phyloP scores from a whole-genome alignment of 495 filamentous ascomycete species.

The Jackrogersella multiformis region DNA sequence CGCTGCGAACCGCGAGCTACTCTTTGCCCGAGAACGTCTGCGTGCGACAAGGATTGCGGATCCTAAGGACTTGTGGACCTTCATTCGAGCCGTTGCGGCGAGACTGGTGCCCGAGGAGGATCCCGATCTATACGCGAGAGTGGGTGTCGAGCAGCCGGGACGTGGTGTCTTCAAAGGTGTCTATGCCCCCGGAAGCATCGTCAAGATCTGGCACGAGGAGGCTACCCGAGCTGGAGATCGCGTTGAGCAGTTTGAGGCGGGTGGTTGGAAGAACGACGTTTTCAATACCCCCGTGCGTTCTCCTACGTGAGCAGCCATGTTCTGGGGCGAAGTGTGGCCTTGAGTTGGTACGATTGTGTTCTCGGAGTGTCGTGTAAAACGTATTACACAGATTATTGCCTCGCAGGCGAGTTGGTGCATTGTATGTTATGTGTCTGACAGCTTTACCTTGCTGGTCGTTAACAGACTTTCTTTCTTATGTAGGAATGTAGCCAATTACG shows the following conservation, averaged over 20 bases:
- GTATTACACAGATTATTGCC: neutral
- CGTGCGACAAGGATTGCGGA: slow-evolving; percentile 84
- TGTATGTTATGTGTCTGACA: neutral
- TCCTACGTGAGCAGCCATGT: slow-evolving; percentile 10
- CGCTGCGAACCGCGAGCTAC: slow-evolving; percentile 80
- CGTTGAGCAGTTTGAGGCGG: slow-evolving; percentile 67
- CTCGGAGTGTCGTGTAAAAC: neutral
- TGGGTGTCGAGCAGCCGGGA: slow-evolving; percentile 71
- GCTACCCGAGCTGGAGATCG: slow-evolving; percentile 69
- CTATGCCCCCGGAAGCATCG: slow-evolving; percentile 87
- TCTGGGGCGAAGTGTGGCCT: neutral
- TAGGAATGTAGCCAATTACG: neutral
- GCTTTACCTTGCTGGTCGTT: neutral
- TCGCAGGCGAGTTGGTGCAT: neutral
- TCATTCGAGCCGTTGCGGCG: slow-evolving; percentile 81
- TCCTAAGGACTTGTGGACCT: slow-evolving; percentile 80
- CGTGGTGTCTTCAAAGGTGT: slow-evolving; percentile 79
- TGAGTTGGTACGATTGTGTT: slow-evolving; percentile 9
- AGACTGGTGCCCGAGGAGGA: slow-evolving; percentile 73
- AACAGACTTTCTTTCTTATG: neutral
- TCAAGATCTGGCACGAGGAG: slow-evolving; percentile 87
- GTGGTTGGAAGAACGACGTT: slow-evolving; percentile 86
- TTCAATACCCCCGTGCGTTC: slow-evolving; percentile 71
- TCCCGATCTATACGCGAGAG: slow-evolving; percentile 73
- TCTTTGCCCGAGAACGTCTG: slow-evolving; percentile 86